Conservation (phyloP, 805 yeast genomes). For the Saccharomycopsis selenospora region DNA sequence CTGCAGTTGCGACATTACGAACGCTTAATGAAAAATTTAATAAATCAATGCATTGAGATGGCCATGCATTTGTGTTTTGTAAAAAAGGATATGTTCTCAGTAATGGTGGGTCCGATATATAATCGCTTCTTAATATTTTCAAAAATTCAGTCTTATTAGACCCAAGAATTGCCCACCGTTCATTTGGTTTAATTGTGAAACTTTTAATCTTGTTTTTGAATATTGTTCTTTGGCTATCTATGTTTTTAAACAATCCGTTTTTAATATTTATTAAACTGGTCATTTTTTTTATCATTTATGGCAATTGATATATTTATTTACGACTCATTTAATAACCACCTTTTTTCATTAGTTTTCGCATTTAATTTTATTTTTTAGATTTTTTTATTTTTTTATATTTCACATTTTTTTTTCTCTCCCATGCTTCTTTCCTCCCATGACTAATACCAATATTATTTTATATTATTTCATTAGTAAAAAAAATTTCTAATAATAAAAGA, state of each 20-base stretch:
- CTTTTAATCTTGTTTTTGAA: constrained; percentile 35
- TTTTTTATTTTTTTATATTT: too few species aligned
- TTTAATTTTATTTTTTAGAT: too few species aligned
- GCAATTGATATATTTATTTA: too few species aligned
- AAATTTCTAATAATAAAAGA: too few species aligned
- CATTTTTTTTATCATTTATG: too few species aligned
- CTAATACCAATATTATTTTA: too few species aligned
- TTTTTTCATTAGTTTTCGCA: too few species aligned
- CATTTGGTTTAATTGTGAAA: constrained; percentile 32
- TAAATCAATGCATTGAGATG: constrained; percentile 31
- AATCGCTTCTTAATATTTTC: constrained; percentile 48
- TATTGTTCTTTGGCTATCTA: constrained; percentile 18
- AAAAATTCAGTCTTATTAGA: constrained; percentile 48
- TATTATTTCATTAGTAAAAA: too few species aligned
- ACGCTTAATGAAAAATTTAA: constrained; percentile 33
- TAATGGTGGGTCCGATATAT: constrained; percentile 43
- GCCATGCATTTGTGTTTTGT: constrained; percentile 23
- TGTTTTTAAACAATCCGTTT: constrained; percentile 1
- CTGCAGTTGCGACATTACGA: constrained; percentile 38
- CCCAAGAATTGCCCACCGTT: constrained; percentile 52
- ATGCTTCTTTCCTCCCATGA: too few species aligned
- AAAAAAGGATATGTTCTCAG: constrained; percentile 46
- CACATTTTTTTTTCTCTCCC: too few species aligned
- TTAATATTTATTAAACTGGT: constrained; percentile 1
- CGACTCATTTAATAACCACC: too few species aligned